phyloP scores from a whole-genome alignment of 2,329 filamentous ascomycete genomes.

The Colletotrichum endophyticum region DNA sequence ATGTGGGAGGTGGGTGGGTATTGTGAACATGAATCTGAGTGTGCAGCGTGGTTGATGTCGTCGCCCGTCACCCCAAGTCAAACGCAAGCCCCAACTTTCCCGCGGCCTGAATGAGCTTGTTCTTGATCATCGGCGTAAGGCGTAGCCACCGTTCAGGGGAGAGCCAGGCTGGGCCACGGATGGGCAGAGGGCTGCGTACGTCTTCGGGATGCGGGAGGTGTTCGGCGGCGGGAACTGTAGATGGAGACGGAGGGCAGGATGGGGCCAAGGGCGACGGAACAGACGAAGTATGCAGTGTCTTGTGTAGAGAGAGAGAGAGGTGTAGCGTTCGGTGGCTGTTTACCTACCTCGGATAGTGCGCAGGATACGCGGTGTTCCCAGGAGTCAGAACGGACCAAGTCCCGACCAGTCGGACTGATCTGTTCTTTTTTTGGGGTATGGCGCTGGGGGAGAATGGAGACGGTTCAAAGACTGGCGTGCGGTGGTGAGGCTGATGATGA shows the following conservation, averaged over 20 bases:
- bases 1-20: conserved; percentile 6
- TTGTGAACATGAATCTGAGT: not conserved
- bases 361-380: not conserved
- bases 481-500: conserved; percentile 16
- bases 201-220: conserved; percentile 9
- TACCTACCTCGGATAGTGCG: not conserved
- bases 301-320: not conserved
- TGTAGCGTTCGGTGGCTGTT: not conserved
- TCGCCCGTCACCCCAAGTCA: not conserved
- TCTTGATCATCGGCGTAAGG: not conserved
- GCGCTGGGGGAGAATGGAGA: not conserved
- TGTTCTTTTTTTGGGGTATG: conserved; percentile 3
- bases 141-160: not conserved
- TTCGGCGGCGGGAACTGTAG: not conserved
- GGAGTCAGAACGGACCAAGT: not conserved
- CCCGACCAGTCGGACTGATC: not conserved
- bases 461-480: not conserved
- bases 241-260: not conserved
- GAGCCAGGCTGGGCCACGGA: not conserved
- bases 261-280: not conserved
- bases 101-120: not conserved
- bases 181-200: not conserved
- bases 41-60: not conserved
- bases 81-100: not conserved
- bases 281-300: not conserved